Evolutionary conservation across 2,329 filamentous ascomycete species (phyloP), one percentile per base, ranked within the genome.

Genomic region (Sporothrix euskadiensis): DNA sequence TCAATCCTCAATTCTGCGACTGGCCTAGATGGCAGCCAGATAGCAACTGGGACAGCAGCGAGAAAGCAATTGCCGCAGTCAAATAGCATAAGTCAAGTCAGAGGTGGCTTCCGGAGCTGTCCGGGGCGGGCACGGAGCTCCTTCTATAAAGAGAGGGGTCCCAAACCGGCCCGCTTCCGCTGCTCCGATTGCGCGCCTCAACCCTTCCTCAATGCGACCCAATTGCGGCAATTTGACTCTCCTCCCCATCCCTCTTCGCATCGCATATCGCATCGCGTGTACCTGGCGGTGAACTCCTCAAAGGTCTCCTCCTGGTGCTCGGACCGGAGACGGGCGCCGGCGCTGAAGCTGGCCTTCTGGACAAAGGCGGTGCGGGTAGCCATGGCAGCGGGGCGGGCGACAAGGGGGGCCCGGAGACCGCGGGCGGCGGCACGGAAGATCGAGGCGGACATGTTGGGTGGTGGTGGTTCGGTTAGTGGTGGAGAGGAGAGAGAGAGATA

Each of bases 271-370:
- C 16, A 47, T 52, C 78, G 80, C 80, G 80, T 88, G 85, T 93
- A 99, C 96, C 96, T 94, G 80, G 94, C 92, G 85, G 93, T 94
- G 85, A 99, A 99, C 87, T 98, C 94, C 88, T 99, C 96, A 80
- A 97, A 99, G 80, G 92, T 97, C 90, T 99, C 96, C 85, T 99
- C 96, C 81, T 91, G 89, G 84, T 97, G 93, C 81, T 88, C 85
- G 81, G 83, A 83, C 78, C 84, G 85, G 81, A 86, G 83, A 80
- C 86, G 81, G 78, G 84, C 81, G 76, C 85, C 87, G 81, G 89
- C 91, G 87, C 88, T 91, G 85, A 91, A 91, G 85, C 81, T 85
- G 81, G 75, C 83, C 81, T 80, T 85, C 84, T 79, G 84, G 83
- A 84, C 81, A 75, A 85, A 83, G 79, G 85, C 84, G 78, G 86